Evolutionary conservation across 345 rosid genomes (phyloP).

Genomic region (Camelina sativa): DNA sequence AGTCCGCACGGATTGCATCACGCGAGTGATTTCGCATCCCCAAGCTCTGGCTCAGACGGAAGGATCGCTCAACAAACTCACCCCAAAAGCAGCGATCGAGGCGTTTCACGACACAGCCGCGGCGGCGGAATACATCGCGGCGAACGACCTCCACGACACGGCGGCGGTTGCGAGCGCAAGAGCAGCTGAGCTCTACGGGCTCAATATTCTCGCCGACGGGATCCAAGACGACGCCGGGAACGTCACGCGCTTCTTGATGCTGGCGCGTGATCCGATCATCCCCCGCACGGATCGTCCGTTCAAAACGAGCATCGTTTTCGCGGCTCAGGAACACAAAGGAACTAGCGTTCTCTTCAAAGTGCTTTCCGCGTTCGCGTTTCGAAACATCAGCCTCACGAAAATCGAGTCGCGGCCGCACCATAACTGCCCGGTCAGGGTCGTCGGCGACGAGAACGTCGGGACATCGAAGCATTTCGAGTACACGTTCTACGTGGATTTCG

Average conservation of each 20-base stretch:
- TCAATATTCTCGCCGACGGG: constrained; percentile 63
- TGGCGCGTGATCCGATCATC: constrained; percentile 95
- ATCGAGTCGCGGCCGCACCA: constrained; percentile 96
- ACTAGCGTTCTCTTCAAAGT: constrained; percentile 93
- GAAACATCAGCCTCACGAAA: constrained; percentile 87
- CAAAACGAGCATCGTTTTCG: constrained; percentile 97
- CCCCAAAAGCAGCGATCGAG: constrained; percentile 76
- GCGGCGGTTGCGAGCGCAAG: constrained; percentile 77
- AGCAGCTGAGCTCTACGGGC: constrained; percentile 81
- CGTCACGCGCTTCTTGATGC: constrained; percentile 91
- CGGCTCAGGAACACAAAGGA: constrained; percentile 88
- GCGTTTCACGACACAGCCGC: constrained; percentile 97
- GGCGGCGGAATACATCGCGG: constrained; percentile 84
- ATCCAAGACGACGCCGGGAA: constrained; percentile 88
- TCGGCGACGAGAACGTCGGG: constrained; percentile 76
- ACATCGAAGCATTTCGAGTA: constrained; percentile 94
- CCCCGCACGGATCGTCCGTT: constrained; percentile 95
- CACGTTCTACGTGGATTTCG: constrained; percentile 87
- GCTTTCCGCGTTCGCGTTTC: constrained; percentile 86
- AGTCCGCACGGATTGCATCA: constrained; percentile 64
- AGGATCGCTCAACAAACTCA: constrained; percentile 75
- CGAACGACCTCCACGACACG: constrained; percentile 70
- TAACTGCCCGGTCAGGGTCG: constrained; percentile 73
- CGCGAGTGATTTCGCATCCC: constrained; percentile 92
- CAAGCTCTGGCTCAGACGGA: constrained; percentile 95